Evolutionary conservation across 2,329 filamentous ascomycete species (phyloP).

Genomic region (Fusarium sp.): DNA sequence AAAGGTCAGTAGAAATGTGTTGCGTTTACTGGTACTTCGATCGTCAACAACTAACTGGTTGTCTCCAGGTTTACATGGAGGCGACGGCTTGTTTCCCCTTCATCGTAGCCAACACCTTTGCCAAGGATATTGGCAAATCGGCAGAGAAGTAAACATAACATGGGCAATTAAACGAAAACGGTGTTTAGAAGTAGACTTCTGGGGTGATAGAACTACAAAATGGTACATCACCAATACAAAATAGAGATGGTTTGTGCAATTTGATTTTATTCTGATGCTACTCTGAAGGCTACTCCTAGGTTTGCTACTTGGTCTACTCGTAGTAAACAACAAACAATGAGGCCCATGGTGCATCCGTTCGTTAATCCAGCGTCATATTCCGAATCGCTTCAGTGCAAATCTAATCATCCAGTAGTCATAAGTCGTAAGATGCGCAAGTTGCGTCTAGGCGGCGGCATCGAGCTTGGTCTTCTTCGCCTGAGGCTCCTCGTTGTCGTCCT

Average conservation of each 20-base stretch:
- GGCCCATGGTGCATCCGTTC: not conserved
- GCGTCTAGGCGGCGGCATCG: not conserved
- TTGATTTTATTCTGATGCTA: not conserved
- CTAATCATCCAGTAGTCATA: not conserved
- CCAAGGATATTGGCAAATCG: constrained; percentile 58
- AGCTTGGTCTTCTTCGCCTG: constrained; percentile 1
- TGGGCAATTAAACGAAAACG: not conserved
- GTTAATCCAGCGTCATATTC: not conserved
- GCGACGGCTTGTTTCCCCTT: constrained; percentile 74
- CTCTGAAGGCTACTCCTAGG: not conserved
- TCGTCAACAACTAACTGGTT: constrained; percentile 1
- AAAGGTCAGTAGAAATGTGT: constrained; percentile 70
- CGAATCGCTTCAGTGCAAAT: not conserved
- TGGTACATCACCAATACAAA: not conserved
- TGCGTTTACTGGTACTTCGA: not conserved
- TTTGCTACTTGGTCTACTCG: not conserved
- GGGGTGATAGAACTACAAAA: not conserved
- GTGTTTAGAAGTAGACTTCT: not conserved
- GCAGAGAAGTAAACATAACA: constrained; percentile 13
- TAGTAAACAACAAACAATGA: not conserved
- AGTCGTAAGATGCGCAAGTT: not conserved
- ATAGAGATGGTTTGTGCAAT: not conserved
- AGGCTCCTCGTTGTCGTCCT: not conserved
- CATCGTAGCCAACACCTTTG: constrained; percentile 76
- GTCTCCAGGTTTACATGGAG: constrained; percentile 69